Percentiles rank a stretch among this genome's conserved stretches.
phyloP scores from a whole-genome alignment of 441 rosid species.

The Geranium incanum region DNA sequence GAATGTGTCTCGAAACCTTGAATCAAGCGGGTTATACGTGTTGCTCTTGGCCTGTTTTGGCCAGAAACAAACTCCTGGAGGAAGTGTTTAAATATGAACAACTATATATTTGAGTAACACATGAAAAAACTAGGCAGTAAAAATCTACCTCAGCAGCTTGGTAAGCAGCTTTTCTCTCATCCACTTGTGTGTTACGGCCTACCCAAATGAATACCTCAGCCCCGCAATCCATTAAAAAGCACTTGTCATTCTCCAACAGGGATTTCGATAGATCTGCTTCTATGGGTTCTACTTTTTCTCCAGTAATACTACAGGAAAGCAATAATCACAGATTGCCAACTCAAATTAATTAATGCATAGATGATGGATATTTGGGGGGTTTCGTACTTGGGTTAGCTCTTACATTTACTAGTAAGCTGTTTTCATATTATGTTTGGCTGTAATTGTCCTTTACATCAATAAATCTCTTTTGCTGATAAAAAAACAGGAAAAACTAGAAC shows the following conservation, averaged over 20 bases:
- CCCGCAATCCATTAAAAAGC: constrained; percentile 85
- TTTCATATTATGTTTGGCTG: too few relatives aligned
- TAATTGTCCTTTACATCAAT: too few relatives aligned
- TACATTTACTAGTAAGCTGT: too few relatives aligned
- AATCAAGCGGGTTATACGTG: constrained; percentile 66
- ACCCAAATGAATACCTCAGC: constrained; percentile 88
- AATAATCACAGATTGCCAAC: constrained; percentile 4
- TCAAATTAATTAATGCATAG: neutral
- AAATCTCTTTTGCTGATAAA: too few relatives aligned
- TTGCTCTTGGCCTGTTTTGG: constrained; percentile 80
- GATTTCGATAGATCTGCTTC: constrained; percentile 84
- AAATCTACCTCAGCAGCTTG: constrained; percentile 73
- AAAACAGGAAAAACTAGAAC: too few relatives aligned
- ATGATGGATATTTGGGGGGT: too few relatives aligned
- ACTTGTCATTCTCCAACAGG: constrained; percentile 75
- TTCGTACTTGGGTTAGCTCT: too few relatives aligned
- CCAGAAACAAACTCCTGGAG: constrained; percentile 65
- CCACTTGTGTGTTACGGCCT: constrained; percentile 93
- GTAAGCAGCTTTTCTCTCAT: constrained; percentile 84
- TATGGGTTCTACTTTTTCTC: constrained; percentile 50
- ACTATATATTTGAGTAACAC: constrained; percentile 20
- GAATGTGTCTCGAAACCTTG: constrained; percentile 92
- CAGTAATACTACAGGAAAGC: constrained; percentile 44
- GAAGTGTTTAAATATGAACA: constrained; percentile 26
- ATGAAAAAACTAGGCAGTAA: constrained; percentile 12